Conservation (phyloP, 768 basidiomycete genomes). For the Xerocomus spinulosus region DNA sequence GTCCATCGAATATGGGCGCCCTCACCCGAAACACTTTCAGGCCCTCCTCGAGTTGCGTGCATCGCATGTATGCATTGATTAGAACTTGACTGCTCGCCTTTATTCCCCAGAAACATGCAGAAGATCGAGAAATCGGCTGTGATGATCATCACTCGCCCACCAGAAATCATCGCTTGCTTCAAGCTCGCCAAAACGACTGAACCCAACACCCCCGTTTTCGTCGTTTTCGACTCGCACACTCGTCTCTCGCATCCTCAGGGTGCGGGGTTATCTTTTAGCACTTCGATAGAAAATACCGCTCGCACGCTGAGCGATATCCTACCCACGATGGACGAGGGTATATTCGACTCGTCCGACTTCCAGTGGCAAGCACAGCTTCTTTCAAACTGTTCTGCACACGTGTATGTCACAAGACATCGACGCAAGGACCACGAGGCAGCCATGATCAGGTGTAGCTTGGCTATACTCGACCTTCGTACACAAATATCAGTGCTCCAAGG, state of each 20-base stretch:
- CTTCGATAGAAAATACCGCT: slow-evolving; percentile 41
- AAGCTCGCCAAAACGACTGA: slow-evolving; percentile 20
- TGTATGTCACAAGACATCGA: slow-evolving; percentile 38
- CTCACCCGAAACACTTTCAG: slow-evolving; percentile 37
- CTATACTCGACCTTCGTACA: slow-evolving; percentile 40
- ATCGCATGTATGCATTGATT: neutral
- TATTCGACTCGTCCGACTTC: slow-evolving; percentile 40
- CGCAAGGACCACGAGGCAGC: slow-evolving; percentile 27
- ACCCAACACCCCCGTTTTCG: slow-evolving; percentile 36
- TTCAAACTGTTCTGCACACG: slow-evolving; percentile 54
- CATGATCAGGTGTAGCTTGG: slow-evolving; percentile 48
- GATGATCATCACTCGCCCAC: slow-evolving; percentile 64
- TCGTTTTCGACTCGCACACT: slow-evolving; percentile 66
- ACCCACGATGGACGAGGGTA: slow-evolving; percentile 39
- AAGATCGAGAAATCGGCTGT: slow-evolving; percentile 22
- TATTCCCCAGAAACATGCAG: slow-evolving; percentile 25
- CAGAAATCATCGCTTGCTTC: slow-evolving; percentile 60
- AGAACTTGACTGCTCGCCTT: neutral
- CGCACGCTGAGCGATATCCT: slow-evolving; percentile 44
- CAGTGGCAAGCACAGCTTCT: slow-evolving; percentile 68
- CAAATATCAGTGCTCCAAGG: slow-evolving; percentile 36
- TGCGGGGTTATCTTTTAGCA: slow-evolving; percentile 53
- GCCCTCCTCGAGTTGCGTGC: slow-evolving; percentile 23
- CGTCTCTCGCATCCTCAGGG: slow-evolving; percentile 56
- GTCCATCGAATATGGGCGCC: slow-evolving; percentile 35